These are phyloP conservation scores for Lachnellula suecica DNA, from an alignment of 2,329 filamentous ascomycete genomes.

Conservation along the genomic window DNA sequence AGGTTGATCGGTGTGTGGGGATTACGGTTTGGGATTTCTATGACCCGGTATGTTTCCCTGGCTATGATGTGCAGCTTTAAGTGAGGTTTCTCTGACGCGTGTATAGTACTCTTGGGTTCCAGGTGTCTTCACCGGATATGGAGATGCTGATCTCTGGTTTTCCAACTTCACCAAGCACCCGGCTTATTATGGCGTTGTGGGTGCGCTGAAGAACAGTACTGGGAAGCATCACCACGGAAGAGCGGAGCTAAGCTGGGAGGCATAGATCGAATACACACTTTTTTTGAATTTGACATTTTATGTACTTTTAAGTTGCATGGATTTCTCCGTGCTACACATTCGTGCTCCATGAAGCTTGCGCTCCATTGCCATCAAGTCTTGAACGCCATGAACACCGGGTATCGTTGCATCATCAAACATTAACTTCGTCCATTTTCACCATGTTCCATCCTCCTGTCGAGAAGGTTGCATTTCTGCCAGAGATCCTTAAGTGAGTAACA, in stretches of 20 bases:
- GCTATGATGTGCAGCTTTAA: too few relatives aligned
- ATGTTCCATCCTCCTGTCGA: not conserved
- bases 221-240: not conserved
- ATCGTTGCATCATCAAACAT: not conserved
- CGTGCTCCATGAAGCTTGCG: not conserved
- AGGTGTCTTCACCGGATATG: conserved; percentile 18
- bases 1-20: conserved; percentile 26
- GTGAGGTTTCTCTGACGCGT: too few relatives aligned
- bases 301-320: too few relatives aligned
- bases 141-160: conserved; percentile 16
- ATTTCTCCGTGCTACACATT: not conserved
- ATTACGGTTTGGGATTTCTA: conserved; percentile 32
- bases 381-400: not conserved
- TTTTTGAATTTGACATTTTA: not conserved
- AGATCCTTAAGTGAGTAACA: not conserved
- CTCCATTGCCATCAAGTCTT: not conserved
- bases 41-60: conserved; percentile 34
- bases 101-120: conserved; percentile 28
- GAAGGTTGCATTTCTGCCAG: not conserved
- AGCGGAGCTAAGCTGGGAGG: not conserved
- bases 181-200: conserved; percentile 33
- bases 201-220: conserved; percentile 33
- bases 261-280: not conserved
- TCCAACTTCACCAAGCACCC: conserved; percentile 22
- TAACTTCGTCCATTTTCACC: too few relatives aligned